These are phyloP conservation scores for Eudorina sp. DNA, from an alignment of 139 green algal species.

Conservation along the genomic window DNA sequence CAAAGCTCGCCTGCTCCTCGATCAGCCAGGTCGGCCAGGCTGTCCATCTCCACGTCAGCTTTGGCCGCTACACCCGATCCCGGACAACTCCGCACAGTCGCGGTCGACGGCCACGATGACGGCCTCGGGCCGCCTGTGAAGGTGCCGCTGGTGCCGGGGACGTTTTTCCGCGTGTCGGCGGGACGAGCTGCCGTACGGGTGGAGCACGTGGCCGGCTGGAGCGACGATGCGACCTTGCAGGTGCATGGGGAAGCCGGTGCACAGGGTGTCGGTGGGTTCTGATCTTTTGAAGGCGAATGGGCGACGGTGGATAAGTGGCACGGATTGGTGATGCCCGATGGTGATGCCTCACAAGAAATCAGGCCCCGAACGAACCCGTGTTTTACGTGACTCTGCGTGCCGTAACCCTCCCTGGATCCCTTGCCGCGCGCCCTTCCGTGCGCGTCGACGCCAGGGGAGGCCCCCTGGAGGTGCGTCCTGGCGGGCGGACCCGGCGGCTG, in stretches of 20 bases:
- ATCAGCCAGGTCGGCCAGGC: too few species aligned
- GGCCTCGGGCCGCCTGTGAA: not conserved
- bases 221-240: not conserved
- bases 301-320: not conserved
- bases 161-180: not conserved
- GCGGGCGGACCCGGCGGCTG: not conserved
- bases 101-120: too few species aligned
- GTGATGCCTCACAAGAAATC: not conserved
- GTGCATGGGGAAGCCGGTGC: not conserved
- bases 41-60: too few species aligned
- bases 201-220: conserved; percentile 27
- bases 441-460: not conserved
- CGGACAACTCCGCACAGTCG: too few species aligned
- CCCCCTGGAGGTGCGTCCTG: not conserved
- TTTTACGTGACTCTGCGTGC: too few species aligned
- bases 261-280: not conserved
- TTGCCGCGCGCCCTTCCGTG: not conserved
- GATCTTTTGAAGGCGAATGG: not conserved
- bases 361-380: not conserved
- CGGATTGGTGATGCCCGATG: not conserved
- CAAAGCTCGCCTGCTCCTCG: too few species aligned
- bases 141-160: not conserved
- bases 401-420: too few species aligned
- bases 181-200: not conserved
- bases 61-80: too few species aligned